A percentile compares a stretch with the other conserved stretches of the same genome.
These are phyloP conservation scores for Bjerkandera adusta DNA, from an alignment of 1,284 basidiomycete genomes.

Conservation along the genomic window DNA sequence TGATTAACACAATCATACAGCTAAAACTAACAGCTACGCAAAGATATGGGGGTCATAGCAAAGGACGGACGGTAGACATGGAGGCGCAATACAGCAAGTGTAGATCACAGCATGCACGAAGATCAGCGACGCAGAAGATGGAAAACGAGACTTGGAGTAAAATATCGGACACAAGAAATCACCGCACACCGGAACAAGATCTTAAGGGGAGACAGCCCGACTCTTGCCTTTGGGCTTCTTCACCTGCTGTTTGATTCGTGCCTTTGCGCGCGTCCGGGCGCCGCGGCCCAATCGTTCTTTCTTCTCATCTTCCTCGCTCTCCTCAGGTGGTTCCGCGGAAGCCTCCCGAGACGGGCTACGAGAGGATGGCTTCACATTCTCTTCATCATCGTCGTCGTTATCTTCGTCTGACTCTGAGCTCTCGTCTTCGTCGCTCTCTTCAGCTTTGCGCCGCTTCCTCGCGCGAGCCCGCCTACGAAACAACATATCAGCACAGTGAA, in stretches of 20 bases:
- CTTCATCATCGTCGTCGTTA: conserved; percentile 27
- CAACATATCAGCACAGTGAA: neutral
- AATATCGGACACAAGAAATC: neutral
- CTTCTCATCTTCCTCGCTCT: conserved; percentile 29
- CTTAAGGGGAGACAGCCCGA: no score
- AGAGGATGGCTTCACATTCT: conserved; percentile 21
- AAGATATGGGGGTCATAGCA: no score
- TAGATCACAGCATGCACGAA: neutral
- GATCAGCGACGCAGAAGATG: neutral
- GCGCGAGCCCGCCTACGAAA: conserved; percentile 28
- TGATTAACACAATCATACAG: no score
- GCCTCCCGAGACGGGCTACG: conserved; percentile 26
- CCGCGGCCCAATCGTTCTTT: conserved; percentile 35
- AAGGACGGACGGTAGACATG: no score
- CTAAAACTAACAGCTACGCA: no score
- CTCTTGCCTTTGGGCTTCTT: conserved; percentile 17
- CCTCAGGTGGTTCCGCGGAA: conserved; percentile 22
- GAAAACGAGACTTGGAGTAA: neutral
- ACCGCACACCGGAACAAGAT: no score
- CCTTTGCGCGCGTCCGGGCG: conserved; percentile 45
- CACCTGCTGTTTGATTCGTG: conserved; percentile 30
- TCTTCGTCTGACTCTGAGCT: conserved; percentile 25
- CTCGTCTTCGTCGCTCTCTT: conserved; percentile 34
- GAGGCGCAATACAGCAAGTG: no score
- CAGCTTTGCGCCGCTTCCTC: conserved; percentile 32